phyloP scores from a whole-genome alignment of 768 basidiomycete genomes.

The Serendipita sp. region DNA sequence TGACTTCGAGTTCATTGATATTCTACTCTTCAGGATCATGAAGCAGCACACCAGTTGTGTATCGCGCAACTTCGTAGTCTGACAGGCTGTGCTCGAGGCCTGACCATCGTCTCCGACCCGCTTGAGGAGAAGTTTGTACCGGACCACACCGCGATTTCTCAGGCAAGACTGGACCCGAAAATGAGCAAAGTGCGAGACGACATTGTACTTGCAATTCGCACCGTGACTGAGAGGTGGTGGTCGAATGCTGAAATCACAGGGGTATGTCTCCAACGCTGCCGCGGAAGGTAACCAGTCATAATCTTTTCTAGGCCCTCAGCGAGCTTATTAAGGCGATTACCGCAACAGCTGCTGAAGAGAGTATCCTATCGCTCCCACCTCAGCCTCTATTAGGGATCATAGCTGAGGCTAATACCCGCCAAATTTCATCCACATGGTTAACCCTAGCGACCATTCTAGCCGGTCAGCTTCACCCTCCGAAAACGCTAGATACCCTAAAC shows the following conservation, averaged over 20 bases:
- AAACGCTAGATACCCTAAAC: constrained; percentile 29
- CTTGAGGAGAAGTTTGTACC: constrained; percentile 30
- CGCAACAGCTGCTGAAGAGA: constrained; percentile 57
- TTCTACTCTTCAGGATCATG: constrained; percentile 35
- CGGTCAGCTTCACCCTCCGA: constrained; percentile 65
- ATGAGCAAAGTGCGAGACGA: constrained; percentile 48
- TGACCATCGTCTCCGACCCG: constrained; percentile 62
- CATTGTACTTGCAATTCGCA: constrained; percentile 43
- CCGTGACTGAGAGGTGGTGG: constrained; percentile 59
- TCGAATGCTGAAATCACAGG: constrained; percentile 59
- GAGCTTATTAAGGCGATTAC: constrained; percentile 79
- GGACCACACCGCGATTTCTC: constrained; percentile 25
- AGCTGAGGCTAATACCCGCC: constrained; percentile 52
- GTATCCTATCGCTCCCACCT: constrained; percentile 65
- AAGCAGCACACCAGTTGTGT: constrained; percentile 49
- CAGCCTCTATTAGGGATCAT: constrained; percentile 68
- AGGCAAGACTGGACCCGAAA: constrained; percentile 46
- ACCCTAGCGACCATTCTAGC: constrained; percentile 65
- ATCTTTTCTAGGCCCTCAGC: constrained; percentile 43
- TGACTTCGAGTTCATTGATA: too few species aligned
- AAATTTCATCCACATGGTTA: constrained; percentile 64
- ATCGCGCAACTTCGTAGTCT: constrained; percentile 67
- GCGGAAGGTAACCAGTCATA: not conserved
- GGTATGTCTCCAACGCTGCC: constrained; percentile 30
- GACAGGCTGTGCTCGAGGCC: constrained; percentile 72